Base-by-base conservation (phyloP, 441 rosid genomes). In the Manihot esculenta region DNA sequence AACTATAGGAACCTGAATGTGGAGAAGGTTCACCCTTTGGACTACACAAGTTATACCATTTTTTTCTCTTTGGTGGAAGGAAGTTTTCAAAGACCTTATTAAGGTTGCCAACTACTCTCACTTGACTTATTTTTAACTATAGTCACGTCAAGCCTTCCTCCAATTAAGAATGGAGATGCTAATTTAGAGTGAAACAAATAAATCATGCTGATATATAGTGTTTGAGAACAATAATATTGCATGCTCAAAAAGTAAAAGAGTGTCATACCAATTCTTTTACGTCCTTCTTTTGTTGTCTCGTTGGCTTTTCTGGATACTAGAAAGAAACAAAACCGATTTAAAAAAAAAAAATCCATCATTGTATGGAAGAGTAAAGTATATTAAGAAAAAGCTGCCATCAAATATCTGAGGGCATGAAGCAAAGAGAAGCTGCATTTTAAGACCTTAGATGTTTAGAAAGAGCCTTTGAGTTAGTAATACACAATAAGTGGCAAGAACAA, bases 291-390 rank as follows among this genome's bases (percentile, higher is more conserved):
- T 94, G 99, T 76, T 89, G 97, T 75, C 97, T 88, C 24, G 97
- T 90, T 72, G 97, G 99, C 54, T 86, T 86, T 72, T 92, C 99
- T 47, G 99, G 99, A 82, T 92, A 94, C 99, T 94, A 90, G 63
- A 80, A 73, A 1, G 58, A 33, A 27, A 65, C 42, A 70, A 41
- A 64, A 54, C 24, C 14, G 24, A 14, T 20, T n/a, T 4, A 20
- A 51, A 49, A 61, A 42, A 42, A 27, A 18, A 18, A 50, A 17
- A 21, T 10, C 7, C 10, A 55, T 24, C 11, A 44, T 59, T 21
- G 10, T 35, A 55, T 44, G 33, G 33, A 68, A 24, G 23, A 51
- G 10, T 3, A 57, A 11, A 23, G 33, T 26, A 56, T 13, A 54
- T 27, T 42, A 24, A 23, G 27, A 35, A 24, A 45, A 24, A 68